These are phyloP conservation scores for Uronychia setigera DNA, from an alignment of 73 alveolate genomes.

Conservation along the genomic window DNA sequence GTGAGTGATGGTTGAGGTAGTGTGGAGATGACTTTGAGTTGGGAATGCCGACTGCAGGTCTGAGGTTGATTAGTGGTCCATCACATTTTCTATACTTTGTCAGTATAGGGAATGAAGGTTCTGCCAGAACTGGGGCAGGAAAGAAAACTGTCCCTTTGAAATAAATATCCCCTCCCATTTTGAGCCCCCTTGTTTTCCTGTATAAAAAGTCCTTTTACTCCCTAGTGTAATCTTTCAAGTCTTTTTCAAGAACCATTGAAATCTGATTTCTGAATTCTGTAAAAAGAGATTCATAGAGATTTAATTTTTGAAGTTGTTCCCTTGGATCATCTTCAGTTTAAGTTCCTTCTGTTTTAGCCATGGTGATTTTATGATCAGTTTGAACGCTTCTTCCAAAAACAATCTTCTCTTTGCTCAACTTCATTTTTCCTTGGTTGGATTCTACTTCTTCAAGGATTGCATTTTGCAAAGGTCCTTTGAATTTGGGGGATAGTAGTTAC, in stretches of 20 bases:
- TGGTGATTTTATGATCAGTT: background rate
- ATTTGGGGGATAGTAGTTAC: background rate
- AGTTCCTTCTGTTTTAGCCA: background rate
- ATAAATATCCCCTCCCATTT: background rate
- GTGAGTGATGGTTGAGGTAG: too few species aligned
- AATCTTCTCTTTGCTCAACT: background rate
- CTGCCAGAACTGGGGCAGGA: background rate
- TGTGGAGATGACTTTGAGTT: too few species aligned
- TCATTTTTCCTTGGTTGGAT: background rate
- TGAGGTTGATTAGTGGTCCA: too few species aligned
- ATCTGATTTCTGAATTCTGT: background rate
- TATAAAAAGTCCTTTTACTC: background rate
- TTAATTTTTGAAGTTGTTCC: background rate
- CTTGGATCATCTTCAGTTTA: background rate
- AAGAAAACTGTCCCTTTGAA: background rate
- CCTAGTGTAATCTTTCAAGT: background rate
- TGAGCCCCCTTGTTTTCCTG: background rate
- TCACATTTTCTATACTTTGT: too few species aligned
- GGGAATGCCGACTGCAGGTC: too few species aligned
- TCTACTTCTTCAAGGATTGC: too few species aligned
- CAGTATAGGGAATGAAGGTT: background rate
- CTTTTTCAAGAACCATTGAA: background rate
- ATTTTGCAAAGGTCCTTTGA: slow-evolving; percentile 1
- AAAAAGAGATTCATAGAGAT: background rate
- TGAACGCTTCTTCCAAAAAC: background rate